phyloP scores from a whole-genome alignment of 1,284 basidiomycete species.

The Boletus sp. region DNA sequence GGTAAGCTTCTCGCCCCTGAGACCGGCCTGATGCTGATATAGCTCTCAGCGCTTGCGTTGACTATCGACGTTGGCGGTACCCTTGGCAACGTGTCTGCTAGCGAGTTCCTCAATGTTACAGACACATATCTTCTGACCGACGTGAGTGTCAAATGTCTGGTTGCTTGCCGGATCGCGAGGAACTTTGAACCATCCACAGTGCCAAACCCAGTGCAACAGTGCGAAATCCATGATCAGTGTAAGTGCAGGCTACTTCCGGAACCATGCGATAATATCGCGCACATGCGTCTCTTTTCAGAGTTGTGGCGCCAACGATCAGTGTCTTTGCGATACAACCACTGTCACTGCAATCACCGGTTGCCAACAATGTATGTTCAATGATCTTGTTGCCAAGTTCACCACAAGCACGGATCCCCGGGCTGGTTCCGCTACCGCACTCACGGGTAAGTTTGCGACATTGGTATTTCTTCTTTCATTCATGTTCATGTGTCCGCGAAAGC shows the following conservation, averaged over 20 bases:
- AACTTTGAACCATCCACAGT: constrained; percentile 37
- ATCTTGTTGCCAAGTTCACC: constrained; percentile 50
- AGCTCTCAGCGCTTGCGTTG: constrained; percentile 46
- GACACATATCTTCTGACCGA: constrained; percentile 38
- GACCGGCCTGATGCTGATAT: background rate
- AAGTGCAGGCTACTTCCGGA: constrained; percentile 22
- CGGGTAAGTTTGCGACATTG: constrained; percentile 38
- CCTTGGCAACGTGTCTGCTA: constrained; percentile 39
- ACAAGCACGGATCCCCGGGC: constrained; percentile 48
- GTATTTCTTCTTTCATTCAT: background rate
- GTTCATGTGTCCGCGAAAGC: constrained; percentile 34
- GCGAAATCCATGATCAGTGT: constrained; percentile 40
- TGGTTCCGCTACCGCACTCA: constrained; percentile 55
- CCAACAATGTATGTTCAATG: constrained; percentile 63
- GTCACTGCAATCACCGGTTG: constrained; percentile 45
- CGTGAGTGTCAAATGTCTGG: constrained; percentile 35
- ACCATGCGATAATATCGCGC: background rate
- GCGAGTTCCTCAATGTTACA: constrained; percentile 46
- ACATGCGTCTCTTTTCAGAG: constrained; percentile 12
- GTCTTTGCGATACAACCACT: constrained; percentile 50
- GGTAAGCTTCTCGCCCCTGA: constrained; percentile 36
- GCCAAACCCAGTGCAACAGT: constrained; percentile 40
- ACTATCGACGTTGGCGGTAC: constrained; percentile 46
- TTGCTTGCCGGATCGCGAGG: background rate
- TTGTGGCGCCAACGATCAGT: constrained; percentile 39